A percentile compares a stretch with the other conserved stretches of the same genome.
Conservation (phyloP, 306 rosid genomes). For the Hylodesmum podocarpum region DNA sequence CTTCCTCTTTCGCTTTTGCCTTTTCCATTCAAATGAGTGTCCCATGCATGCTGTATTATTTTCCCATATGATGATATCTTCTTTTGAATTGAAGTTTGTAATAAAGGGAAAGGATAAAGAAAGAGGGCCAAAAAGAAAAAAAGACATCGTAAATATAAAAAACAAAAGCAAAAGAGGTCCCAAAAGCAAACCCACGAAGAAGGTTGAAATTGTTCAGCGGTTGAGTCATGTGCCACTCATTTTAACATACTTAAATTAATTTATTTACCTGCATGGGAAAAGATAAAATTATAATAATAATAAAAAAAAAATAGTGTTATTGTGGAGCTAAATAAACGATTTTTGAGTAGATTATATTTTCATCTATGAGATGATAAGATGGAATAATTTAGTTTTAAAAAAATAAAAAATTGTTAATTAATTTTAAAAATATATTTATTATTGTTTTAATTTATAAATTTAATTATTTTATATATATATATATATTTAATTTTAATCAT, state of each 20-base stretch:
- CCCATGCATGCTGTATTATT: constrained; percentile 33
- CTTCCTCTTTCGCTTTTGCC: constrained; percentile 33
- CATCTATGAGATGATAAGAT: too few species aligned
- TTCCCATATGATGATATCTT: constrained; percentile 26
- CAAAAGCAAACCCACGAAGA: constrained; percentile 42
- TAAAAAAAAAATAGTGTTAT: constrained; percentile 6
- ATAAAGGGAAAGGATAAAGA: constrained; percentile 17
- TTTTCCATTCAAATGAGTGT: constrained; percentile 34
- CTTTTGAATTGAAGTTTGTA: constrained; percentile 12
- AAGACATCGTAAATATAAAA: constrained; percentile 24
- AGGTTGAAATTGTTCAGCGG: constrained; percentile 16
- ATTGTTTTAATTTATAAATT: too few species aligned
- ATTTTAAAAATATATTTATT: too few species aligned
- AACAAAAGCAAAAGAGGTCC: constrained; percentile 26
- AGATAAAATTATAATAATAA: not conserved
- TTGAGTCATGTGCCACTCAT: constrained; percentile 32
- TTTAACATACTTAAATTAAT: not conserved
- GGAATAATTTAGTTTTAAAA: too few species aligned
- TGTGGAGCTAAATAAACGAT: not conserved
- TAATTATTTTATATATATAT: too few species aligned
- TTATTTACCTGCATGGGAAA: constrained; percentile 74
- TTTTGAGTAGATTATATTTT: too few species aligned
- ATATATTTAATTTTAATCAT: too few species aligned
- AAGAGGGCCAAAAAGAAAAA: not conserved
- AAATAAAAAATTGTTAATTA: too few species aligned